phyloP scores from a whole-genome alignment of 768 basidiomycete species.

The Mycena rebaudengoi region DNA sequence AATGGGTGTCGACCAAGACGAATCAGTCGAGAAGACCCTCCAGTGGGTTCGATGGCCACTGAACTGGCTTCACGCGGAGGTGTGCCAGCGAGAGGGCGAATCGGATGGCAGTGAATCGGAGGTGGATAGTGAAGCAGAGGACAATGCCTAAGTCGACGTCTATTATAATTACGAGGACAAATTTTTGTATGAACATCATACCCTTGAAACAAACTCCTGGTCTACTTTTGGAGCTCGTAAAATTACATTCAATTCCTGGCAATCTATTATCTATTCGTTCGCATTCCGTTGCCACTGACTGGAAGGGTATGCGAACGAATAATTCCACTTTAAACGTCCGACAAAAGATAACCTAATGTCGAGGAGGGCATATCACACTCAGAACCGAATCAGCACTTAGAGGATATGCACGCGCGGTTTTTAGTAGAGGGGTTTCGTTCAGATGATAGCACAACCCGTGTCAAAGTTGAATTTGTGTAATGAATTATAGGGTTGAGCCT shows the following conservation, averaged over 20 bases:
- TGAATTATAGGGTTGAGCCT: no score
- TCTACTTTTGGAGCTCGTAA: background rate
- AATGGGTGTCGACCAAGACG: slow-evolving; percentile 4
- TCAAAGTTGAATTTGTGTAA: no score
- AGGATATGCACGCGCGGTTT: background rate
- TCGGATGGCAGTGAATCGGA: slow-evolving; percentile 2
- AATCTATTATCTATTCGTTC: background rate
- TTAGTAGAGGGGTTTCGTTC: background rate
- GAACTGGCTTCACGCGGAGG: slow-evolving; percentile 9
- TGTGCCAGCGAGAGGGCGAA: slow-evolving; percentile 1
- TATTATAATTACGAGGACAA: slow-evolving; percentile 3
- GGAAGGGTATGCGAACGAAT: background rate
- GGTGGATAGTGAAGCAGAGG: slow-evolving; percentile 4
- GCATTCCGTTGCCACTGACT: slow-evolving; percentile 5
- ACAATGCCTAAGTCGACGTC: background rate
- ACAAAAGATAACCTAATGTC: slow-evolving; percentile 3
- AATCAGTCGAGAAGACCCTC: background rate
- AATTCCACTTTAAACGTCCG: background rate
- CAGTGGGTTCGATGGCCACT: slow-evolving; percentile 6
- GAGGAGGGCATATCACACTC: slow-evolving; percentile 3
- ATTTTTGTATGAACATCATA: slow-evolving; percentile 2
- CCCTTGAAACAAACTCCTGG: slow-evolving; percentile 1
- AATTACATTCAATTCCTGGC: slow-evolving; percentile 1
- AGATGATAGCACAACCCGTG: no score
- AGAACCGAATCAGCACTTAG: slow-evolving; percentile 2